Evolutionary conservation across 352 stramenopile species (phyloP), one percentile per base, ranked within the genome.

Genomic region (Globisporangium uncinulatum): DNA sequence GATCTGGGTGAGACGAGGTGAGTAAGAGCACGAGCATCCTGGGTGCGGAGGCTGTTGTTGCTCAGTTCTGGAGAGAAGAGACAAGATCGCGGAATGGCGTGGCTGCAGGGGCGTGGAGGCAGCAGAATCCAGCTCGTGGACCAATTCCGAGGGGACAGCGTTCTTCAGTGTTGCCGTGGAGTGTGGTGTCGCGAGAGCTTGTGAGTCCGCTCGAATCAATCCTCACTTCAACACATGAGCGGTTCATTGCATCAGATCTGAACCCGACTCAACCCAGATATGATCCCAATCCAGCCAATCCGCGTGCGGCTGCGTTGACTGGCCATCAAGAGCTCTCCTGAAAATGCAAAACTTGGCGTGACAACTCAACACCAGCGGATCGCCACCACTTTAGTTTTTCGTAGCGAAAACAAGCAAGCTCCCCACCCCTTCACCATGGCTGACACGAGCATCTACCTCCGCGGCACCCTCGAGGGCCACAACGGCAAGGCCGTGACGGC

Each of bases 401-500:
- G 56, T 61, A 61, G 56, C 56, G 49, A 61, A 46, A 47, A 47
- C 42, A 47, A 47, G 42, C 6, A 47, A 19, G 21, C 42, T 10
- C 19, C 42, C 46, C 48, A 56, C 47, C 56, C 21, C 32, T 43
- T 49, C 51, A 63, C 24, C 19, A 92, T 92, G 83, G 78, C 83
- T 67, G 83, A 92, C 62, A 89, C 76, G 42, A 88, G 63, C 74
- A 92, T 92, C 71, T 89, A 90, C 68, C 86, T 89, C 52, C 88
- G 88, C 75, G 88, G 87, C 60, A 77, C 86, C 63, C 85, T 97
- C 56, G 73, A 89, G 44, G 88, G 83, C 59, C 88, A 96, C 78
- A 92, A 92, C 74, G 84, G 89, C 73, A 92, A 93, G 73, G 86
- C 83, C 69, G 85, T 97, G 60, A 97, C 87, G 52, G 81, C 92